Evolutionary conservation across 1,284 basidiomycete genomes (phyloP), one percentile per base, ranked within the genome.

Genomic region (Trametes pubescens): DNA sequence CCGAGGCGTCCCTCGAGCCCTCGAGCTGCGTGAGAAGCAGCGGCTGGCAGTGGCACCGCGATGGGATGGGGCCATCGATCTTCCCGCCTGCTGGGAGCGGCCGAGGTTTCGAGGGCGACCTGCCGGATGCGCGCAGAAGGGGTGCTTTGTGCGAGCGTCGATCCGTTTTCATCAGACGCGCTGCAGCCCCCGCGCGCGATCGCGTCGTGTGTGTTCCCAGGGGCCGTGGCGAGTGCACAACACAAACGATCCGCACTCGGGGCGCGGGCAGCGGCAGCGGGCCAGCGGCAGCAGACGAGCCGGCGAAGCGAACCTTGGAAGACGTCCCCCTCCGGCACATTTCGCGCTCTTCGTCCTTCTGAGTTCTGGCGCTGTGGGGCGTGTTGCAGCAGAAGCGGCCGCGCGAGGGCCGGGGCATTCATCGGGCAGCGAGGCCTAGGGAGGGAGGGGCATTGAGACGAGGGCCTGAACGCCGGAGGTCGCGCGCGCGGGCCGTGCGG

Each of bases 101-200:
- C 51, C 56, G 43, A 8, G 43, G 18, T 21, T n/a, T 32, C 18
- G 62, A 21, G 37, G 22, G 32, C 34, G 22, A 55, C 52, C 57
- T 64, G 38, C 62, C 57, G 44, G 16, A 32, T 61, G 22, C 24
- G 46, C 38, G 46, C 22, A 55, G 57, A 59, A 59, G 52, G 46
- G 22, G 53, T 52, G 57, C 49, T 65, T 54, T 61, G 46, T 47
- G 47, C 53, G 57, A 32, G 34, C 21, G 62, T 67, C 66, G 65
- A 67, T 65, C 62, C 38, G 40, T 38, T 52, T 62, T 55, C 63
- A 60, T 53, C 35, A 29, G 52, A 9, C 35, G 35, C 52, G 52
- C 52, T n/a, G n/a, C n/a, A n/a, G n/a, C n/a, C n/a, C n/a, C n/a
- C n/a, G 4, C 14, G 18, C 37, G 52, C 16, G 22, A 40, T 14